Conservation (phyloP, 1,284 basidiomycete genomes). For the Cutaneotrichosporon mucoides region DNA sequence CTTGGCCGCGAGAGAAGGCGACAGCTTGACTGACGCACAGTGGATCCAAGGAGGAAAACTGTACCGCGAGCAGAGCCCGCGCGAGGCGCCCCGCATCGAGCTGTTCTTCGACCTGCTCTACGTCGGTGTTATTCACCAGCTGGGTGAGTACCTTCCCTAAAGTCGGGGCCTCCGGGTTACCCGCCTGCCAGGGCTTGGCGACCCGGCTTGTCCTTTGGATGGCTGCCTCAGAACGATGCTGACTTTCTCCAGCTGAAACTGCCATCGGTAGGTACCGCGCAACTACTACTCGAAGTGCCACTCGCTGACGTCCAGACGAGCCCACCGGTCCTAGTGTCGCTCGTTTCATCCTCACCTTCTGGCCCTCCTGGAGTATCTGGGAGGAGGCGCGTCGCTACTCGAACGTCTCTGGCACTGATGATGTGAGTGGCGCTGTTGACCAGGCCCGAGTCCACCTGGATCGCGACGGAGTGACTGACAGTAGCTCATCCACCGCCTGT, state of each 20-base stretch:
- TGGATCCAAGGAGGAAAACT: conserved; percentile 25
- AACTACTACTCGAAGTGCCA: neutral
- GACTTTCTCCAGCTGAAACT: conserved; percentile 32
- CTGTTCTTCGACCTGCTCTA: conserved; percentile 51
- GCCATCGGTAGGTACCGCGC: conserved; percentile 27
- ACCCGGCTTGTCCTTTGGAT: no score
- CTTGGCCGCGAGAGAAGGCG: no score
- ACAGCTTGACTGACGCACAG: neutral
- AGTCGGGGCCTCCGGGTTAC: neutral
- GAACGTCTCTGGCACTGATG: conserved; percentile 45
- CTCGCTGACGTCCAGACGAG: conserved; percentile 20
- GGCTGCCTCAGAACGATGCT: neutral
- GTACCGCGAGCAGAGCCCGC: conserved; percentile 27
- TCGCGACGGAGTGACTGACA: neutral
- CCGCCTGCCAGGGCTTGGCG: neutral
- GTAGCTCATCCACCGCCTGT: conserved; percentile 41
- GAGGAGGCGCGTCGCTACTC: conserved; percentile 45
- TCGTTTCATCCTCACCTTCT: conserved; percentile 39
- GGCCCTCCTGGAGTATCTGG: conserved; percentile 49
- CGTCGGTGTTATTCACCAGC: conserved; percentile 50
- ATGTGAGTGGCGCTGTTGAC: conserved; percentile 26
- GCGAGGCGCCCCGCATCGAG: conserved; percentile 41
- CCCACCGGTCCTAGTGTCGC: conserved; percentile 27
- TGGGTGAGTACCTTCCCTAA: conserved; percentile 21
- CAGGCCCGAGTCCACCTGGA: neutral